Evolutionary conservation across 2,329 filamentous ascomycete species (phyloP).

Genomic region (Aspergillus sp.): DNA sequence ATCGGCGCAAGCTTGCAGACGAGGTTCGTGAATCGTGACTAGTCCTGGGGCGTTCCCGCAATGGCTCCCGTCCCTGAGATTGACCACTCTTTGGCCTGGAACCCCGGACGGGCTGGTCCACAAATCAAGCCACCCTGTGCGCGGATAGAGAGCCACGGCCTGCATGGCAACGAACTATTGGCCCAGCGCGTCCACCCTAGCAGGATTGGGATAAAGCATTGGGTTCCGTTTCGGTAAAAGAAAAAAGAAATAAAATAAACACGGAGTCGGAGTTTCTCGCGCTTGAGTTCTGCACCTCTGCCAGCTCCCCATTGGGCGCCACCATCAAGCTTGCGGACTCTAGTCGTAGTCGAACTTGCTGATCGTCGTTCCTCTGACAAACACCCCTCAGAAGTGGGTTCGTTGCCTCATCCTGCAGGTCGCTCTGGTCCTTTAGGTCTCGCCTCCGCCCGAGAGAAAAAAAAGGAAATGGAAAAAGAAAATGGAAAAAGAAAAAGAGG

Average conservation of each 20-base stretch:
- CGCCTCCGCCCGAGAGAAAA: too few relatives aligned
- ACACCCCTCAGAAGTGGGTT: not conserved
- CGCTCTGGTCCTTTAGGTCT: not conserved
- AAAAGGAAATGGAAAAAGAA: not conserved
- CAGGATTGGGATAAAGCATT: slow-evolving; percentile 3
- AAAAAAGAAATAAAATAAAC: not conserved
- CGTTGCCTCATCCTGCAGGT: slow-evolving; percentile 1
- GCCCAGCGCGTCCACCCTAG: not conserved
- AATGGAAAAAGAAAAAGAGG: not conserved
- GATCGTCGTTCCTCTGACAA: not conserved
- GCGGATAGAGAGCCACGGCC: slow-evolving; percentile 1
- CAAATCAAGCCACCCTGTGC: not conserved
- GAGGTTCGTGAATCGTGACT: not conserved
- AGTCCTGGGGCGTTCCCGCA: slow-evolving; percentile 1
- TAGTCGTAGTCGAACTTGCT: not conserved
- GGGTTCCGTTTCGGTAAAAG: not conserved
- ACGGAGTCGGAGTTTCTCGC: slow-evolving; percentile 4
- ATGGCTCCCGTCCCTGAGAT: slow-evolving; percentile 9
- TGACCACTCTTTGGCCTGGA: not conserved
- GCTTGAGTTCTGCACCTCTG: not conserved
- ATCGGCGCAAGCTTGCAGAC: slow-evolving; percentile 9
- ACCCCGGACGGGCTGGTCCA: slow-evolving; percentile 6
- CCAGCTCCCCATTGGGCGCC: not conserved
- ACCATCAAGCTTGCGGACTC: not conserved
- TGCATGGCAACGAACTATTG: not conserved